Base-by-base conservation (phyloP, 805 yeast species). In the Lipomyces kockii region DNA sequence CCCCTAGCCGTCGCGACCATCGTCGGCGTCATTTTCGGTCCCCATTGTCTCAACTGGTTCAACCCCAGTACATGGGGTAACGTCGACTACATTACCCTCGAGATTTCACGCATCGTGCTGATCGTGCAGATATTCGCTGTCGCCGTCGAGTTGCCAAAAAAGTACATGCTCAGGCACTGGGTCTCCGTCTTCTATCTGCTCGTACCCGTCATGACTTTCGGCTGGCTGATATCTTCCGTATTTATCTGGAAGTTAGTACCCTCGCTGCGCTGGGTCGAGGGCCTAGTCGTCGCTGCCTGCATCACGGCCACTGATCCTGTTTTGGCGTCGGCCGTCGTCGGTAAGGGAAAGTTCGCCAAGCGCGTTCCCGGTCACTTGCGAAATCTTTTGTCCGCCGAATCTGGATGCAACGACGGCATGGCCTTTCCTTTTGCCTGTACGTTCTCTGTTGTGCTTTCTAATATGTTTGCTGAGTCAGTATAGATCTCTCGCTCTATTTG, bases 261-360 rank as follows among this genome's bases (percentile, higher is more conserved):
- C 0, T 85, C 87, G 8, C 81, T 92, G 66, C 80, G 84, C 64
- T 91, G 92, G 80, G 78, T 90, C 25, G 90, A 87, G 60, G 88
- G 91, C 2, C 82, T 92, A 46, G 82, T 89, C 59, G 86, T 92
- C 1, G 85, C 93, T 39, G 97, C 97, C 1, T 92, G 97, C 77
- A 87, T 92, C 58, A 93, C 97, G 0, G 97, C 97, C 1, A 93
- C 98, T 0, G 98, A 92, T 79, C 98, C 98, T 6, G 95, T 92
- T 54, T 83, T 92, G 75, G 97, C 97, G 1, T 95, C 97, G 20
- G 97, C 97, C 2, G 97, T 92, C 51, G 97, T 92, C 11, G 97
- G 97, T 77, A 92, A 90, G 74, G 97, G 97, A 72, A 90, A 91
- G 76, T 92, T 92, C 77, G 97, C 97, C 14, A 86, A 86, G 74